Evolutionary conservation across 345 rosid species (phyloP).

Genomic region (Erodium maritimum): DNA sequence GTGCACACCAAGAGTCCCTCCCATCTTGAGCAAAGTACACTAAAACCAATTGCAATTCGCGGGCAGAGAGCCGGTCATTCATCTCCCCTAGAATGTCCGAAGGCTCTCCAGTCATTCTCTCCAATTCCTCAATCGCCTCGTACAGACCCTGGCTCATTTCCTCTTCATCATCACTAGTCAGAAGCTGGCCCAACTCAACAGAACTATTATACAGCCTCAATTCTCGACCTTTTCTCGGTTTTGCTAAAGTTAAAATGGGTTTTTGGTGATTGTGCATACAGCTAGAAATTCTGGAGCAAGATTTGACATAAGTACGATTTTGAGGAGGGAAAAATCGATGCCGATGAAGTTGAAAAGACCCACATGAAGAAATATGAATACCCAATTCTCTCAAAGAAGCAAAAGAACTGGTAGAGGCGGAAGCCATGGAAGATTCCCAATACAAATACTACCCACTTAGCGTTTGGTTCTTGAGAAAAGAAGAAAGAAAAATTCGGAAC

Average conservation of each 20-base stretch:
- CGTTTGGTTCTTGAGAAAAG: neutral
- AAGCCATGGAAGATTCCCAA: neutral
- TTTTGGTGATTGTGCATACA: slow-evolving; percentile 25
- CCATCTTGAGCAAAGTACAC: slow-evolving; percentile 95
- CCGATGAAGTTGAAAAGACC: slow-evolving; percentile 15
- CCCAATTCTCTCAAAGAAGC: slow-evolving; percentile 31
- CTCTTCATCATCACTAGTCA: slow-evolving; percentile 59
- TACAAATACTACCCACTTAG: neutral
- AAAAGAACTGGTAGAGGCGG: slow-evolving; percentile 14
- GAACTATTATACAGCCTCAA: slow-evolving; percentile 31
- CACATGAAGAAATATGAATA: slow-evolving; percentile 5
- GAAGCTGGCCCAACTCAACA: slow-evolving; percentile 48
- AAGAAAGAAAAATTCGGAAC: neutral
- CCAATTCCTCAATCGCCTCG: slow-evolving; percentile 81
- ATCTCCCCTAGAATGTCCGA: slow-evolving; percentile 78
- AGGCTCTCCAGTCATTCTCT: slow-evolving; percentile 82
- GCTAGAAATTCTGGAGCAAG: slow-evolving; percentile 9
- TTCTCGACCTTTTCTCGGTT: slow-evolving; percentile 19
- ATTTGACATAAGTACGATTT: slow-evolving; percentile 7
- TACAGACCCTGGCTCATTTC: slow-evolving; percentile 70
- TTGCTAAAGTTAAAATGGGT: slow-evolving; percentile 16
- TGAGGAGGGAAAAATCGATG: slow-evolving; percentile 11
- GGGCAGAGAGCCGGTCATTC: slow-evolving; percentile 66
- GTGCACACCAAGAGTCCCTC: slow-evolving; percentile 90
- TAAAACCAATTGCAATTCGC: slow-evolving; percentile 66